Evolutionary conservation across 306 rosid species (phyloP).

Genomic region (Citrullus colocynthis): DNA sequence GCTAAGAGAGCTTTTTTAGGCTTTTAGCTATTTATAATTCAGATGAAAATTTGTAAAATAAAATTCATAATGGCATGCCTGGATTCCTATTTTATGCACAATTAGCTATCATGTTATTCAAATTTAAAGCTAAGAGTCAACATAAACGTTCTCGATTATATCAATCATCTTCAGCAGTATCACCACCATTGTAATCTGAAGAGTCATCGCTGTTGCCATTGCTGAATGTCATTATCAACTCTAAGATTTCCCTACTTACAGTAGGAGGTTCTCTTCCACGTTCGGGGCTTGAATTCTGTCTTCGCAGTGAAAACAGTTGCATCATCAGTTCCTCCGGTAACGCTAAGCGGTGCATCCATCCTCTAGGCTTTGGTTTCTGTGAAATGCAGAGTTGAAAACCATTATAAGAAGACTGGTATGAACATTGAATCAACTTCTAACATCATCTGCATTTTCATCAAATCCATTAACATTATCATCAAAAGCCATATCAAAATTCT

Average conservation of each 20-base stretch:
- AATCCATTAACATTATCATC: constrained; percentile 5
- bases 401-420: constrained; percentile 25
- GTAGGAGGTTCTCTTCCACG: constrained; percentile 25
- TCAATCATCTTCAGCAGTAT: constrained; percentile 37
- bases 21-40: neutral
- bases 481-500: constrained; percentile 1
- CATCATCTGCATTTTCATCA: constrained; percentile 19
- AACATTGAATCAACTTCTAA: constrained; percentile 28
- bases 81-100: constrained; percentile 25
- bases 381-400: constrained; percentile 30
- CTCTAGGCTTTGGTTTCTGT: constrained; percentile 70
- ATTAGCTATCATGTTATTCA: constrained; percentile 19
- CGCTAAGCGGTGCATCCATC: constrained; percentile 62
- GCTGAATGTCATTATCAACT: constrained; percentile 38
- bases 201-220: constrained; percentile 38
- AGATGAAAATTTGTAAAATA: neutral
- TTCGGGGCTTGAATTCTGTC: constrained; percentile 33
- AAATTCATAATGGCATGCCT: neutral
- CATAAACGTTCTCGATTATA: constrained; percentile 24
- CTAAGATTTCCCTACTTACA: constrained; percentile 33
- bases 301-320: constrained; percentile 57
- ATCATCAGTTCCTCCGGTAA: constrained; percentile 51
- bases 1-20: neutral
- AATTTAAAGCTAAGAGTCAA: neutral
- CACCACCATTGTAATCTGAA: constrained; percentile 31